Evolutionary conservation across 805 yeast species (phyloP).

Genomic region (Danielia oregonensis): DNA sequence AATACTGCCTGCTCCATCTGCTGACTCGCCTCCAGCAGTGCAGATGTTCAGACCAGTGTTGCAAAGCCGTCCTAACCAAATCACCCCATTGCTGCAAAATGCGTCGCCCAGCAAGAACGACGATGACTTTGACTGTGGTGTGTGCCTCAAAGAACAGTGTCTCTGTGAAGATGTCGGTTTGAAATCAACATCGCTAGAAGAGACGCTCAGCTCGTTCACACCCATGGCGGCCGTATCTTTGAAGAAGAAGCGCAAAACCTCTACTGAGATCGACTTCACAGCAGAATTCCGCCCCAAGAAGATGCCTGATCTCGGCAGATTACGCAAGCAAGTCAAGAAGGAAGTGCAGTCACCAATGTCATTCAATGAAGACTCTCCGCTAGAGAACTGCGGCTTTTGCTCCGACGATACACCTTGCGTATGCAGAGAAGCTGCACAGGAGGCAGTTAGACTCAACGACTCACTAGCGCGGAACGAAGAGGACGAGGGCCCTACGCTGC

Average conservation of each 20-base stretch:
- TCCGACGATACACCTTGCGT: conserved; percentile 90
- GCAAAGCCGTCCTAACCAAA: conserved; percentile 6
- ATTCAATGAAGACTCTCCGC: conserved; percentile 46
- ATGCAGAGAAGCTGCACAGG: conserved; percentile 73
- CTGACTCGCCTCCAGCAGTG: conserved; percentile 40
- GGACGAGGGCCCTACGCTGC: conserved; percentile 25
- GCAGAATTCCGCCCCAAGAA: conserved; percentile 31
- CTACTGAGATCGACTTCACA: conserved; percentile 55
- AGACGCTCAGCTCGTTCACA: conserved; percentile 40
- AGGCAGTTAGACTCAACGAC: conserved; percentile 38
- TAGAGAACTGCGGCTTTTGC: conserved; percentile 90
- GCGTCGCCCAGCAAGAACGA: conserved; percentile 9
- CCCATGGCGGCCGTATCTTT: conserved; percentile 70
- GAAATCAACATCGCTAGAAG: conserved; percentile 27
- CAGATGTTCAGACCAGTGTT: conserved; percentile 2
- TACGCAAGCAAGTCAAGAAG: conserved; percentile 14
- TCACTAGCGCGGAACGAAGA: conserved; percentile 18
- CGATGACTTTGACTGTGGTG: conserved; percentile 50
- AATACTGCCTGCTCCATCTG: conserved; percentile 53
- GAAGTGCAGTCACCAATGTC: conserved; percentile 3
- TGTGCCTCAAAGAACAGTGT: conserved; percentile 68
- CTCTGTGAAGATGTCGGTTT: conserved; percentile 56
- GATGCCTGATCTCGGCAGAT: conserved; percentile 36
- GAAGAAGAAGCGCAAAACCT: conserved; percentile 29
- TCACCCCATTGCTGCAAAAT: conserved; percentile 13